Percentiles rank a stretch among this genome's conserved stretches.
Evolutionary conservation across 495 filamentous ascomycete species (phyloP).

Genomic region (Umbilicaria muhlenbergii): DNA sequence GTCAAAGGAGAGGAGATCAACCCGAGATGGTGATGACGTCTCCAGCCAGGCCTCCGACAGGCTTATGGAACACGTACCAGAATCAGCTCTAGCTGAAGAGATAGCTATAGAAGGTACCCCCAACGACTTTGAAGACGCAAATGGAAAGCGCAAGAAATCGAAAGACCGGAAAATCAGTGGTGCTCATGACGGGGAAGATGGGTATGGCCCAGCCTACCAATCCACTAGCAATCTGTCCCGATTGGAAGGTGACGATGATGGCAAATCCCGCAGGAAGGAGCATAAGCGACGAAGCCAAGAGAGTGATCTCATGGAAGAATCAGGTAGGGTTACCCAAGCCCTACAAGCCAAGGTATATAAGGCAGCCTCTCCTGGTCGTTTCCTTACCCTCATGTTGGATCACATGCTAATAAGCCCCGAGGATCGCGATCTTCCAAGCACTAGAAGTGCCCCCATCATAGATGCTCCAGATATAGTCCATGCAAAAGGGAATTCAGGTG

Average conservation of each 20-base stretch:
- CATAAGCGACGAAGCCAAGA: not conserved
- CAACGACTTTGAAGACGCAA: not conserved
- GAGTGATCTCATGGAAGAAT: not conserved
- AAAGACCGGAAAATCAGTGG: too few species aligned
- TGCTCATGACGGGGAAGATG: too few species aligned
- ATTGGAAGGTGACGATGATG: too few species aligned
- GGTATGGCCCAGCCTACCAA: too few species aligned
- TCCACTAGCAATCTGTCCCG: too few species aligned
- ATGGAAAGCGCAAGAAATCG: constrained; percentile 1
- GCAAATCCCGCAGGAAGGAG: not conserved
- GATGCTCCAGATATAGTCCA: too few species aligned
- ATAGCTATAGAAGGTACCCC: too few species aligned
- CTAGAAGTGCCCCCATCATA: too few species aligned
- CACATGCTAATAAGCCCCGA: constrained; percentile 6
- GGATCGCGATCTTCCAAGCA: constrained; percentile 1
- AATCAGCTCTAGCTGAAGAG: too few species aligned
- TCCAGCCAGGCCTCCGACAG: not conserved
- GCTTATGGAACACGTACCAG: too few species aligned
- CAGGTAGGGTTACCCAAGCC: constrained; percentile 14
- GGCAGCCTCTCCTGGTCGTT: constrained; percentile 4
- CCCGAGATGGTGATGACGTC: constrained; percentile 14
- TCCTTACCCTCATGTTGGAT: not conserved
- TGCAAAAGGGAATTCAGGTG: not conserved
- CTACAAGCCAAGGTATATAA: constrained; percentile 12
- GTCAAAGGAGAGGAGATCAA: constrained; percentile 23